Percentiles rank a stretch among this genome's conserved stretches.
These are phyloP conservation scores for Sphagnum fallax DNA, from an alignment of 228 moss, liverwort and hornwort species.

Conservation along the genomic window DNA sequence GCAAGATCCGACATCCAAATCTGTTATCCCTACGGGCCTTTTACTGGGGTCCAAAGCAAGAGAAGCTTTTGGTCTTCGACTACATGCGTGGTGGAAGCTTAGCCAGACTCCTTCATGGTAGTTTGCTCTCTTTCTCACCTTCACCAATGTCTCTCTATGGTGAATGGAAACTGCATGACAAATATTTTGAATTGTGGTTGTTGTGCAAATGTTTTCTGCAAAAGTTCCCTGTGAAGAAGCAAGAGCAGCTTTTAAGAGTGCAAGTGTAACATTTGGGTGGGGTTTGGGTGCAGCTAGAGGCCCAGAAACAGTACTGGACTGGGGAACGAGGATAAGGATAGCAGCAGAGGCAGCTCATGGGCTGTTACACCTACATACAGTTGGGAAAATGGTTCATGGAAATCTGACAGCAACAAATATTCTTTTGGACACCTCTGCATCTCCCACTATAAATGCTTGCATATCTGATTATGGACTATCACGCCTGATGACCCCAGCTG, in stretches of 20 bases:
- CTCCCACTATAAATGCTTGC: conserved; percentile 41
- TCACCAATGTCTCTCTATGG: too few relatives aligned
- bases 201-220: too few relatives aligned
- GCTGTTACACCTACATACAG: conserved; percentile 61
- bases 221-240: too few relatives aligned
- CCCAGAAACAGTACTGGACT: conserved; percentile 75
- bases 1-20: conserved; percentile 85
- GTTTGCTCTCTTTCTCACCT: not conserved
- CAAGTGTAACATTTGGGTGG: not conserved
- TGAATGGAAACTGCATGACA: too few relatives aligned
- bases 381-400: conserved; percentile 74
- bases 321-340: conserved; percentile 74
- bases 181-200: too few relatives aligned
- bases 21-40: conserved; percentile 75
- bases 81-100: conserved; percentile 86
- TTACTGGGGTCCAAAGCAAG: conserved; percentile 94
- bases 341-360: conserved; percentile 76
- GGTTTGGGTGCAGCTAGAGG: conserved; percentile 47
- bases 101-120: conserved; percentile 92
- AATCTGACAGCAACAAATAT: conserved; percentile 87
- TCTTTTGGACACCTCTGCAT: conserved; percentile 42
- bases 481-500: conserved; percentile 88
- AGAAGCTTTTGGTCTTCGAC: conserved; percentile 89
- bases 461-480: conserved; percentile 89
- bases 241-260: too few relatives aligned